These are phyloP conservation scores for Orbilia javanica DNA, from an alignment of 2,329 filamentous ascomycete species.

Conservation along the genomic window DNA sequence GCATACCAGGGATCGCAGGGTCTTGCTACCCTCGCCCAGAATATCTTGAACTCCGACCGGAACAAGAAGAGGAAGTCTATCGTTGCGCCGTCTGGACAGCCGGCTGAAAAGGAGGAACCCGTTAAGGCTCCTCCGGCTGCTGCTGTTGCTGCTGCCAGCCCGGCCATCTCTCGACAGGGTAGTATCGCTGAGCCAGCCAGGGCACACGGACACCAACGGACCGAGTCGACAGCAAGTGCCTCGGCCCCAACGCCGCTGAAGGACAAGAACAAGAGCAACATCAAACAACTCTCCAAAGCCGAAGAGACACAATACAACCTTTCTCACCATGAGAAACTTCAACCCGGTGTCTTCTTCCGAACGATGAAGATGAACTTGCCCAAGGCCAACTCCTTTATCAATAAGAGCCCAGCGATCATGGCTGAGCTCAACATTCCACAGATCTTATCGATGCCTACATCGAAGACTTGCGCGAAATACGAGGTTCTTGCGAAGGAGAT, in stretches of 20 bases:
- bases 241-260: conserved; percentile 41
- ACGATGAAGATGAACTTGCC: conserved; percentile 84
- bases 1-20: conserved; percentile 85
- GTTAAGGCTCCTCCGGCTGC: conserved; percentile 67
- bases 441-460: conserved; percentile 79
- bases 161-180: conserved; percentile 67
- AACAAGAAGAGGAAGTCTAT: conserved; percentile 86
- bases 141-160: conserved; percentile 63
- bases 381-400: conserved; percentile 80
- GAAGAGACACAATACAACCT: conserved; percentile 87
- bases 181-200: conserved; percentile 69
- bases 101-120: conserved; percentile 70
- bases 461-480: conserved; percentile 77
- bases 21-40: conserved; percentile 81
- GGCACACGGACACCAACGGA: conserved; percentile 64
- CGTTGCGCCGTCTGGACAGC: conserved; percentile 60
- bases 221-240: conserved; percentile 63
- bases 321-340: conserved; percentile 84
- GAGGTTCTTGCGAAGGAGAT: conserved; percentile 78
- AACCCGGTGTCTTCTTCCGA: conserved; percentile 88
- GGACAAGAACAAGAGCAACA: conserved; percentile 56
- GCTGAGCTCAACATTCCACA: conserved; percentile 78
- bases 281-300: conserved; percentile 72
- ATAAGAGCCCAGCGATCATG: conserved; percentile 82
- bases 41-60: conserved; percentile 82